phyloP scores from a whole-genome alignment of 2,329 filamentous ascomycete species.

The Colletotrichum orbiculare region DNA sequence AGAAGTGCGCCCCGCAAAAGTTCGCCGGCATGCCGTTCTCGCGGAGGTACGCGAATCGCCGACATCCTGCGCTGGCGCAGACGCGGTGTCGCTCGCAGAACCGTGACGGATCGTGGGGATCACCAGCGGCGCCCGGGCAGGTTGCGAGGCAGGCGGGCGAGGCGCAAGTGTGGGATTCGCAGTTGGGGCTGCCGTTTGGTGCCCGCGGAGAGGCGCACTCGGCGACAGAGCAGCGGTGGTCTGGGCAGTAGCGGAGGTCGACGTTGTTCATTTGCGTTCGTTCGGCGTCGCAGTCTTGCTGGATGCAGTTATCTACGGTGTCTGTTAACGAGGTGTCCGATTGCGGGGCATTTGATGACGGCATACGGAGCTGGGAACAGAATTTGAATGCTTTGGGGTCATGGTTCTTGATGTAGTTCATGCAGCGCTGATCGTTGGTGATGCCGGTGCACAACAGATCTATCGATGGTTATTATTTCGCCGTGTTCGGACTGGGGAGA shows the following conservation, averaged over 20 bases:
- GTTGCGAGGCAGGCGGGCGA: constrained; percentile 40
- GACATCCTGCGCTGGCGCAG: constrained; percentile 40
- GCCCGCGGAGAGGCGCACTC: constrained; percentile 38
- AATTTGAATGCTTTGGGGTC: constrained; percentile 33
- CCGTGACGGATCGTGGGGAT: constrained; percentile 34
- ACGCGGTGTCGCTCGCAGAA: constrained; percentile 46
- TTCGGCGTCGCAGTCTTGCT: constrained; percentile 40
- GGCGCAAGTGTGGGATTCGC: constrained; percentile 44
- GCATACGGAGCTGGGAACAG: constrained; percentile 34
- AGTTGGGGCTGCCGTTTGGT: constrained; percentile 38
- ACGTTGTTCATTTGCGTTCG: constrained; percentile 36
- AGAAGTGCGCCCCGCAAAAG: constrained; percentile 45
- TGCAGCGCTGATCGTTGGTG: constrained; percentile 26
- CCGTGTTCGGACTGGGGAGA: accelerated
- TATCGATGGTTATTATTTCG: not conserved
- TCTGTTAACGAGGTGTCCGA: not conserved
- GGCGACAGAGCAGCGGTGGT: constrained; percentile 43
- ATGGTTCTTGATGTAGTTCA: constrained; percentile 32
- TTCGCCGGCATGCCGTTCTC: constrained; percentile 41
- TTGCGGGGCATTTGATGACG: not conserved
- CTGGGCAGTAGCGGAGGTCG: constrained; percentile 41
- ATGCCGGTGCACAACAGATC: constrained; percentile 30
- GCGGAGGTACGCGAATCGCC: constrained; percentile 42
- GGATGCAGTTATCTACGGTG: constrained; percentile 43
- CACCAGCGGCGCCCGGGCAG: constrained; percentile 37